phyloP scores from a whole-genome alignment of 2,329 filamentous ascomycete species.

The Botryotinia globosa region DNA sequence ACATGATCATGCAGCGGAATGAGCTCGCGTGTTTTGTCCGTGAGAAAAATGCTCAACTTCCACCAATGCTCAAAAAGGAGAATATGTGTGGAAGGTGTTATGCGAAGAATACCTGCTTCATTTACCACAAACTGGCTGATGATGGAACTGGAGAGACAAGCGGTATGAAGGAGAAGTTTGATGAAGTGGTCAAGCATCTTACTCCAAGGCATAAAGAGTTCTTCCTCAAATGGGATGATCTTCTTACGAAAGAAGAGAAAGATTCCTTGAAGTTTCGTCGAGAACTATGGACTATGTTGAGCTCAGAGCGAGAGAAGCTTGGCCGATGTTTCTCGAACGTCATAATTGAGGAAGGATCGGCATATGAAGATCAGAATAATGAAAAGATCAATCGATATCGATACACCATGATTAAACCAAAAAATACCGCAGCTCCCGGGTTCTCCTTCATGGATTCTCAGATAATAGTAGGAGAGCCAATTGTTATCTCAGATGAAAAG shows the following conservation, averaged over 20 bases:
- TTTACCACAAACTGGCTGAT: conserved; percentile 89
- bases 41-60: conserved; percentile 74
- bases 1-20: conserved; percentile 97
- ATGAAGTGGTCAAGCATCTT: conserved; percentile 76
- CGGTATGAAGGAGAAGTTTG: conserved; percentile 77
- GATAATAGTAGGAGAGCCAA: conserved; percentile 79
- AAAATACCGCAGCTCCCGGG: conserved; percentile 46
- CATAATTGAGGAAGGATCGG: conserved; percentile 74
- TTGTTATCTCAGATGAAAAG: conserved; percentile 93
- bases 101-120: conserved; percentile 84
- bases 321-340: conserved; percentile 89
- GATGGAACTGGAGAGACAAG: conserved; percentile 78
- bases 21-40: conserved; percentile 81
- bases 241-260: conserved; percentile 92
- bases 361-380: conserved; percentile 63
- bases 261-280: conserved; percentile 82
- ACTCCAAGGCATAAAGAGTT: conserved; percentile 73
- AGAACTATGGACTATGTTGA: conserved; percentile 96
- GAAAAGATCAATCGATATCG: conserved; percentile 88
- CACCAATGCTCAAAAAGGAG: conserved; percentile 79
- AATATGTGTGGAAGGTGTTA: conserved; percentile 85
- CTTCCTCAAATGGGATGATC: conserved; percentile 90
- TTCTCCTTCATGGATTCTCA: conserved; percentile 94
- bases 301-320: conserved; percentile 79
- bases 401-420: conserved; percentile 78